phyloP scores from a whole-genome alignment of 176 grass and related monocot genomes.

The Musa troglodytarum region DNA sequence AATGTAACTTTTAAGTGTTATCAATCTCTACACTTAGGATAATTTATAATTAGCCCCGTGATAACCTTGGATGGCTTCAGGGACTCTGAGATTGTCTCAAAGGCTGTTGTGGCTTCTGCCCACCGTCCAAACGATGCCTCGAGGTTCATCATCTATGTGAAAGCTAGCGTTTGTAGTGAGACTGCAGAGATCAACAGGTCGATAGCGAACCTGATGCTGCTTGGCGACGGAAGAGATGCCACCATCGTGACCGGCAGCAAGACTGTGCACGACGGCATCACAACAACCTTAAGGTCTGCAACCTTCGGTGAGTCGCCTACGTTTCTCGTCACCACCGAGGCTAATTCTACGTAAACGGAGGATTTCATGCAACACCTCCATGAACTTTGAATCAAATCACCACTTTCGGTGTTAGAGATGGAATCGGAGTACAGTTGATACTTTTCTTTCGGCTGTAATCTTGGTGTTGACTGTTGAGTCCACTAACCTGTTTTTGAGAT shows the following conservation, averaged over 20 bases:
- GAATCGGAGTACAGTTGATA: too few species aligned
- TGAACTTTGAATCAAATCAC: too few species aligned
- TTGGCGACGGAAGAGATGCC: slow-evolving; percentile 8
- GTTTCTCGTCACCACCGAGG: too few species aligned
- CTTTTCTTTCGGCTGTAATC: too few species aligned
- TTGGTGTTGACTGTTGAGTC: too few species aligned
- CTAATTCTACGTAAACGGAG: too few species aligned
- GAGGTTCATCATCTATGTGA: slow-evolving; percentile 9
- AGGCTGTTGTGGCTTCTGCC: not conserved
- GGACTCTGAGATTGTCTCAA: not conserved
- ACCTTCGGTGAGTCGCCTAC: not conserved
- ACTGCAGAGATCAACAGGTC: not conserved
- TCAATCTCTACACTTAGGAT: too few species aligned
- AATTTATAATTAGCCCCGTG: too few species aligned
- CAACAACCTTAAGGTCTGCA: not conserved
- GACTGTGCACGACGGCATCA: slow-evolving; percentile 1
- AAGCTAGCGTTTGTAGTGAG: not conserved
- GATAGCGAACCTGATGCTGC: slow-evolving; percentile 5
- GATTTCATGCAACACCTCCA: too few species aligned
- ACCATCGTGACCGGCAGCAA: slow-evolving; percentile 1
- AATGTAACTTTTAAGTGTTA: too few species aligned
- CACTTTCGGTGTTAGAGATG: too few species aligned
- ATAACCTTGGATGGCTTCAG: not conserved
- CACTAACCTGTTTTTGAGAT: too few species aligned
- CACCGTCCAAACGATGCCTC: not conserved